These are phyloP conservation scores for Daphne laureola DNA, from an alignment of 441 rosid genomes.

Conservation along the genomic window DNA sequence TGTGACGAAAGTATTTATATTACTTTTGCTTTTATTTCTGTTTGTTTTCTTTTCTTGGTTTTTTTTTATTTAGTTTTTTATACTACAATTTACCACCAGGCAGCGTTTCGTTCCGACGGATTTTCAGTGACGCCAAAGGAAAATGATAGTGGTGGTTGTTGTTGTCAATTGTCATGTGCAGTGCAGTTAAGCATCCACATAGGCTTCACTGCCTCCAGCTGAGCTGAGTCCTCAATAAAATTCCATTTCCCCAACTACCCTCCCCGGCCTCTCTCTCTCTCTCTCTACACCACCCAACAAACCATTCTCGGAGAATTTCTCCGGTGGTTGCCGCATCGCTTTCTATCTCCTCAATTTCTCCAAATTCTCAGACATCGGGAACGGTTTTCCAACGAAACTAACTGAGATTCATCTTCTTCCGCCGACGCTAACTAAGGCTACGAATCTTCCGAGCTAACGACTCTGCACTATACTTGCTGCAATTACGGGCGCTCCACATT, in stretches of 20 bases:
- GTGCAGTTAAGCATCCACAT: constrained; percentile 29
- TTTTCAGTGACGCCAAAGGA: constrained; percentile 61
- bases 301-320: constrained; percentile 24
- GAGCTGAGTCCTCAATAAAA: too few relatives aligned
- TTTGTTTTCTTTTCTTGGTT: too few relatives aligned
- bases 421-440: too few relatives aligned
- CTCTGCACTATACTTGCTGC: not conserved
- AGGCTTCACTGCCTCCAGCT: not conserved
- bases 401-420: constrained; percentile 10
- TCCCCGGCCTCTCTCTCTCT: constrained; percentile 15
- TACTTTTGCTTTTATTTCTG: not conserved
- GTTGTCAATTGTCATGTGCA: constrained; percentile 32
- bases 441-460: not conserved
- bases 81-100: too few relatives aligned
- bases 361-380: constrained; percentile 34
- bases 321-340: constrained; percentile 31
- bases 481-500: constrained; percentile 4
- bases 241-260: constrained; percentile 48
- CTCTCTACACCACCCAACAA: constrained; percentile 13
- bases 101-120: not conserved
- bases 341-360: constrained; percentile 29
- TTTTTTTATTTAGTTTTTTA: too few relatives aligned
- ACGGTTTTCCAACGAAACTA: constrained; percentile 16
- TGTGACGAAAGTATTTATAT: constrained; percentile 30
- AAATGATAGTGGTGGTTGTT: constrained; percentile 46